Conservation (phyloP, 1,284 basidiomycete genomes). For the Trichosporon asahii region DNA sequence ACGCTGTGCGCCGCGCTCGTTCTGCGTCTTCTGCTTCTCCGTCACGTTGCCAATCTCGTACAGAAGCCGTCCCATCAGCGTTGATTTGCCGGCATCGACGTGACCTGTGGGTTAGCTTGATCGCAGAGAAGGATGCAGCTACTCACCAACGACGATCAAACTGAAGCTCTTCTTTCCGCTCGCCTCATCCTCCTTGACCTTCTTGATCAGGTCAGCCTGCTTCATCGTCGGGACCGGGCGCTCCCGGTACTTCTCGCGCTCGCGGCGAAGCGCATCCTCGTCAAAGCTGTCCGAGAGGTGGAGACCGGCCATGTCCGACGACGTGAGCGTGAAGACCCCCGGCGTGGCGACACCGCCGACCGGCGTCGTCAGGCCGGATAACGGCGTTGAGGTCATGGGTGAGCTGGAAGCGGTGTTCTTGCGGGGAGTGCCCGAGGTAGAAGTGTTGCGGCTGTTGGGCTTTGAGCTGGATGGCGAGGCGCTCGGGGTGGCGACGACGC, state of each 20-base stretch:
- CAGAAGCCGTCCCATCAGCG: conserved; percentile 88
- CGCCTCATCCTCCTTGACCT: conserved; percentile 63
- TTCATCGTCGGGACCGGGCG: conserved; percentile 66
- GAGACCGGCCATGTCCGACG: conserved; percentile 65
- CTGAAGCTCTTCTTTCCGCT: conserved; percentile 69
- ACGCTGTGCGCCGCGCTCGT: conserved; percentile 86
- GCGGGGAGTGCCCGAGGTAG: conserved; percentile 27
- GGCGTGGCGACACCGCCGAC: conserved; percentile 2
- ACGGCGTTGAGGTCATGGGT: conserved; percentile 37
- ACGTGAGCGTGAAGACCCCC: neutral
- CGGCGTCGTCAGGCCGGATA: conserved; percentile 18
- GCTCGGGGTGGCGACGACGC: conserved; percentile 14
- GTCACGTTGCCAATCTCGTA: conserved; percentile 86
- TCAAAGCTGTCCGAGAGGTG: conserved; percentile 59
- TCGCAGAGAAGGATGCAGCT: neutral
- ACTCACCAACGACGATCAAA: conserved; percentile 85
- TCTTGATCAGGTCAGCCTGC: conserved; percentile 78
- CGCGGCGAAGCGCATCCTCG: conserved; percentile 51
- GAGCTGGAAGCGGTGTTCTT: conserved; percentile 51
- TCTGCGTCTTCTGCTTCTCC: conserved; percentile 76
- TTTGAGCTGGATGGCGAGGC: conserved; percentile 26
- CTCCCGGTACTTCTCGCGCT: conserved; percentile 56
- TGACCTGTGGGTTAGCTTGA: conserved; percentile 62
- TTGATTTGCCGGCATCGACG: conserved; percentile 98
- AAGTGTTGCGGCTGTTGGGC: conserved; percentile 28